Conservation (phyloP, 805 yeast genomes). For the Candida succiphila region DNA sequence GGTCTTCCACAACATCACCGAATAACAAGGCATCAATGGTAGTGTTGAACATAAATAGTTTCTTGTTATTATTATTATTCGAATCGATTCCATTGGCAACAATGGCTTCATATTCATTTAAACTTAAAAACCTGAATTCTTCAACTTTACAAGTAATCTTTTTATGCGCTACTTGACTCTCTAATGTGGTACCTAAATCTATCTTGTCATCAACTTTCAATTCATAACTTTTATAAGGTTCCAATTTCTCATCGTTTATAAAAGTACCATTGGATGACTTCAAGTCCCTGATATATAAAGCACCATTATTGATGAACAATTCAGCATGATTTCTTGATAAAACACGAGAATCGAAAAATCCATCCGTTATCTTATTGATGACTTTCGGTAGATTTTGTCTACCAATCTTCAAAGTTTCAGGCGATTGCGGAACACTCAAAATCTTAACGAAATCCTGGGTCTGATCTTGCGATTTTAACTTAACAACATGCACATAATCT, state of each 20-base stretch:
- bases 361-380: slow-evolving; percentile 63
- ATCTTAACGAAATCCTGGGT: slow-evolving; percentile 69
- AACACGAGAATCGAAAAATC: slow-evolving; percentile 90
- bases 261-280: slow-evolving; percentile 94
- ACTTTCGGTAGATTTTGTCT: slow-evolving; percentile 69
- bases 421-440: slow-evolving; percentile 68
- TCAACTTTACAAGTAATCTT: slow-evolving; percentile 81
- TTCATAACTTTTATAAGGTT: slow-evolving; percentile 51
- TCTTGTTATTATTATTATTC: slow-evolving; percentile 16
- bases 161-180: slow-evolving; percentile 58
- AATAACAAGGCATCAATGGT: slow-evolving; percentile 26
- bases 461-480: slow-evolving; percentile 66
- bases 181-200: slow-evolving; percentile 90
- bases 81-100: slow-evolving; percentile 16
- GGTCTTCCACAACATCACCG: slow-evolving; percentile 24
- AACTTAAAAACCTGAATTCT: slow-evolving; percentile 50
- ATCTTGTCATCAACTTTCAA: slow-evolving; percentile 74
- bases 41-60: slow-evolving; percentile 22
- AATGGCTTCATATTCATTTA: slow-evolving; percentile 18
- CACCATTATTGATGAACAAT: slow-evolving; percentile 55
- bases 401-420: slow-evolving; percentile 80
- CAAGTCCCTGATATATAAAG: slow-evolving; percentile 70
- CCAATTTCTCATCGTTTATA: slow-evolving; percentile 65
- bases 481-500: slow-evolving; percentile 46
- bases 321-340: slow-evolving; percentile 92